Conservation (phyloP, 805 yeast species). For the Lipomyces sp. region DNA sequence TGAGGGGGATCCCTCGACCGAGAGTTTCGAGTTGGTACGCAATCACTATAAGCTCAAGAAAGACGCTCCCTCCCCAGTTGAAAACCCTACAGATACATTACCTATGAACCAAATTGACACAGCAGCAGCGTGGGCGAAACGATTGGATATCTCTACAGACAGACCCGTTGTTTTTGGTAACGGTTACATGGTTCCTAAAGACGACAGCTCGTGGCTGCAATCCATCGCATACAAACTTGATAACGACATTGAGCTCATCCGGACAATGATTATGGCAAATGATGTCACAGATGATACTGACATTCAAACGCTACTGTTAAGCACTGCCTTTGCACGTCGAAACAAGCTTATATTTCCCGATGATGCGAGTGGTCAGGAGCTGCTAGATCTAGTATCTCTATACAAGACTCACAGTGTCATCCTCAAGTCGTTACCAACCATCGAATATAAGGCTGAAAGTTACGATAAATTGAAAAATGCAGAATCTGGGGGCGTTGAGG, state of each 20-base stretch:
- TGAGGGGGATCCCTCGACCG: slow-evolving; percentile 27
- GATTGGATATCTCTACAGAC: slow-evolving; percentile 50
- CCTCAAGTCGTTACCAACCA: slow-evolving; percentile 29
- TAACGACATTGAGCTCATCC: slow-evolving; percentile 55
- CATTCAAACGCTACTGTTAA: slow-evolving; percentile 51
- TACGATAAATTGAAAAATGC: background rate
- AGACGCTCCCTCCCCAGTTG: slow-evolving; percentile 8
- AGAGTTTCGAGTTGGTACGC: slow-evolving; percentile 30
- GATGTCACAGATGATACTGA: slow-evolving; percentile 41
- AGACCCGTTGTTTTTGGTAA: slow-evolving; percentile 66
- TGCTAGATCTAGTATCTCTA: slow-evolving; percentile 40
- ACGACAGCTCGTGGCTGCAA: slow-evolving; percentile 47
- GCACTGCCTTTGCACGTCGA: slow-evolving; percentile 52
- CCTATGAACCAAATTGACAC: slow-evolving; percentile 14
- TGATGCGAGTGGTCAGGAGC: slow-evolving; percentile 44
- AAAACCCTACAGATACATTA: background rate
- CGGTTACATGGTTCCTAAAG: slow-evolving; percentile 67
- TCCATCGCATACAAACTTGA: slow-evolving; percentile 43
- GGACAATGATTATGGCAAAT: slow-evolving; percentile 40
- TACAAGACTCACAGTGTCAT: slow-evolving; percentile 3
- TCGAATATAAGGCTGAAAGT: slow-evolving; percentile 7
- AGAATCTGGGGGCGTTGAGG: slow-evolving; percentile 6
- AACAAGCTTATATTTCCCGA: slow-evolving; percentile 60
- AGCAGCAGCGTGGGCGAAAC: slow-evolving; percentile 43
- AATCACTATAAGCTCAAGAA: slow-evolving; percentile 9